Base-by-base conservation (phyloP, 2,329 filamentous ascomycete genomes). In the Aspergillus quadrilineatus region DNA sequence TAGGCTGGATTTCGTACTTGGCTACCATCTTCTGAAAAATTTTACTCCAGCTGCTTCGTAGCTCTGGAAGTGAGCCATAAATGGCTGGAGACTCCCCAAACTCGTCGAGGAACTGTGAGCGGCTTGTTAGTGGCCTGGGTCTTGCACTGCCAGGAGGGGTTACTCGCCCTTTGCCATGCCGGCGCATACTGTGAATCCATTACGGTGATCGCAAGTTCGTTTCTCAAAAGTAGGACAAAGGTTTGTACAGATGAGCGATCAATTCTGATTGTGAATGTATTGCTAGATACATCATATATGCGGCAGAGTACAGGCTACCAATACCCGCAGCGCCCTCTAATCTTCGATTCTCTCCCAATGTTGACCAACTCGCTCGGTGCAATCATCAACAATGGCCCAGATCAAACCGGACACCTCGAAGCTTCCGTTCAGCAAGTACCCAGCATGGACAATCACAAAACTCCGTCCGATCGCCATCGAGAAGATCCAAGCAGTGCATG, bases 401-500 rank as follows among this genome's bases (percentile, higher is more conserved):
- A 17, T n/a, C 7, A 29, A 17, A 12, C 34, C 36, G 22, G 48
- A 50, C 36, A 39, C 28, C 0, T 6, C 30, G 2, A 9, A 6
- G 9, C 48, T 43, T 12, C 54, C 54, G 9, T 56, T 56, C 49
- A 56, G 22, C 17, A 30, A 32, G 7, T 46, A 44, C 26, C 54
- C 54, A 8, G 15, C 54, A 39, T 56, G 54, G 54, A 41, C 39
- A 1, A 14, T 56, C 42, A 17, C n/a, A 7, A 52, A 48, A 37
- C 54, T 56, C 2, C 54, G 54, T 26, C 54, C 54, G 3, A 41
- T 52, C 17, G 54, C 47, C 4, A 46, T 56, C 14, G n/a, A 51
- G n/a, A 56, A 51, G 10, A 56, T 56, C 43, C 48, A 56, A 22
- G 48, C 42, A n/a, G 55, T 57, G 9, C 49, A 57, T 44, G 43